These are phyloP conservation scores for Tarenaya hassleriana DNA, from an alignment of 345 rosid species.

Conservation along the genomic window DNA sequence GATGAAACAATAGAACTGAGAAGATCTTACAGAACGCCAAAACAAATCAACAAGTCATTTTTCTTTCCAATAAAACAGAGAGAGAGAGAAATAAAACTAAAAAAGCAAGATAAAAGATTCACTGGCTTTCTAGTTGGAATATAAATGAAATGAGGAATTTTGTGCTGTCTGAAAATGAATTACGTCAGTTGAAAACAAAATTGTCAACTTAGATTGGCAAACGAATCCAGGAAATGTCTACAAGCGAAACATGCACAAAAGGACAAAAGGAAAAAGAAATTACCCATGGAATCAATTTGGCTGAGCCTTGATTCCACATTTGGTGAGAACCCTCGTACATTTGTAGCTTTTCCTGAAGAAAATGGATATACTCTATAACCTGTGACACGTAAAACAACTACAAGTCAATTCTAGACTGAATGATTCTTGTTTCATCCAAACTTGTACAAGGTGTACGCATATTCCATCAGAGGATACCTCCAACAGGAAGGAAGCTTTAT, in stretches of 20 bases:
- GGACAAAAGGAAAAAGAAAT: not conserved
- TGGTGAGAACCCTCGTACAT: constrained; percentile 61
- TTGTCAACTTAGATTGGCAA: too few species aligned
- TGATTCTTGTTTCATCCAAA: not conserved
- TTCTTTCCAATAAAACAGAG: not conserved
- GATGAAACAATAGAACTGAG: not conserved
- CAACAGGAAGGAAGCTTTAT: constrained; percentile 73
- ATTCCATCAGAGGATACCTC: constrained; percentile 39
- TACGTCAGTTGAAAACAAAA: too few species aligned
- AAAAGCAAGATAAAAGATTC: too few species aligned
- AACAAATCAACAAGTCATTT: not conserved
- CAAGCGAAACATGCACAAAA: not conserved
- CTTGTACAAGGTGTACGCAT: constrained; percentile 1
- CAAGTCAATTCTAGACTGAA: not conserved
- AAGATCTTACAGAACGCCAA: not conserved
- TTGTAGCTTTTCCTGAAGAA: constrained; percentile 62
- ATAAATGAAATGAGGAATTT: too few species aligned
- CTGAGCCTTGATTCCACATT: constrained; percentile 54
- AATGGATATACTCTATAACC: constrained; percentile 80
- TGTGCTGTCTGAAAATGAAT: too few species aligned
- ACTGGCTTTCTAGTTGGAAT: too few species aligned
- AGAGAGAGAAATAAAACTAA: too few species aligned
- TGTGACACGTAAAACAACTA: constrained; percentile 17
- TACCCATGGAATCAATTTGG: constrained; percentile 74
- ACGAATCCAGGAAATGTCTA: too few species aligned